Base-by-base conservation (phyloP, 1,139 yeast genomes). In the Debaryomyces sp. region DNA sequence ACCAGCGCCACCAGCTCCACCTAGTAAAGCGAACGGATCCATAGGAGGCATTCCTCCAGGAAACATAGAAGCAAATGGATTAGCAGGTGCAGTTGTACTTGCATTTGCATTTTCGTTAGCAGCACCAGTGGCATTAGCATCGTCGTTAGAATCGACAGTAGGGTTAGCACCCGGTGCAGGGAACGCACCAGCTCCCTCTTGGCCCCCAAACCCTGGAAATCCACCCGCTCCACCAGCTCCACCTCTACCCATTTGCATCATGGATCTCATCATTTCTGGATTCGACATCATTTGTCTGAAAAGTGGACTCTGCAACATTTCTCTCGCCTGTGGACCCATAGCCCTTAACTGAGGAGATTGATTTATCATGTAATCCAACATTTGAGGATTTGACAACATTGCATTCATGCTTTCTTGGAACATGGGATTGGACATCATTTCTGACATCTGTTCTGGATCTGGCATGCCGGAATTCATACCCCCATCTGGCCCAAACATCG, bases 401-500 rank as follows among this genome's bases (percentile, higher is more conserved):
- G 89, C 82, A 61, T 85, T 82, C 89, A 94, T 83, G 53, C 86
- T 80, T 62, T 90, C 91, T 61, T 85, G 90, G 57, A 89, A 81
- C 69, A 81, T 76, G 30, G 98, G 98, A 58, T 82, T 82, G 32
- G 85, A 85, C 86, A 92, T 78, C 88, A 89, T 82, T 53, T 77
- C 75, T 30, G 82, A 73, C 68, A 91, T 61, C 54, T 87, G 91
- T 38, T 87, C 94, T 40, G 89, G 86, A 57, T 83, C 85, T 7
- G 96, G 95, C 61, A 84, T 71, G 26, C 75, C 76, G 38, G 73
- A 72, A 52, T 77, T 80, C 88, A 88, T 81, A 21, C 97, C 98
- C 18, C 96, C 96, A 64, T 92, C 98, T 17, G 97, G 95, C 1
- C 97, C 97, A 71, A 94, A 91, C 87, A 89, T 81, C 42, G 88